Conservation (phyloP, 768 basidiomycete species). For the Phaeolepiota aurea region DNA sequence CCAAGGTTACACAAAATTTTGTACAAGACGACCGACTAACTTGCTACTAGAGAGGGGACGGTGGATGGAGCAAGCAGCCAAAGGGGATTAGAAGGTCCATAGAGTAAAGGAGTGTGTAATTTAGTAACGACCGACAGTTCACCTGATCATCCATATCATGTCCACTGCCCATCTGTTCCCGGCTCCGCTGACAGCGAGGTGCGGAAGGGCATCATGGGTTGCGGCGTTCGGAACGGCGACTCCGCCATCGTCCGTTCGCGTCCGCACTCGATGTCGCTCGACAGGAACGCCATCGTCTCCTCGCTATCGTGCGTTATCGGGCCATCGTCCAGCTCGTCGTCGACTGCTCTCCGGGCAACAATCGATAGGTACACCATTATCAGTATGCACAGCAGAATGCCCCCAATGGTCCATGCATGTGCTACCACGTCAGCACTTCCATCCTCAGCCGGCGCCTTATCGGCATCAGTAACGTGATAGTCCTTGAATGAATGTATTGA, state of each 20-base stretch:
- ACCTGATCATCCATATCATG: constrained; percentile 1
- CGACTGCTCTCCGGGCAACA: constrained; percentile 62
- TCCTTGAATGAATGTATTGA: constrained; percentile 80
- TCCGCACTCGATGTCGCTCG: constrained; percentile 25
- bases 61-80: neutral
- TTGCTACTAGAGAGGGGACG: neutral
- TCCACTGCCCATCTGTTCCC: constrained; percentile 7
- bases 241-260: constrained; percentile 37
- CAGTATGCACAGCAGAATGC: constrained; percentile 61
- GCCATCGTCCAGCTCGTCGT: constrained; percentile 40
- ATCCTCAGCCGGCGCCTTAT: constrained; percentile 27
- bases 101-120: constrained; percentile 13
- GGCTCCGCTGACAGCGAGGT: constrained; percentile 12
- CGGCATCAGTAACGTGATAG: constrained; percentile 35
- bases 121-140: constrained; percentile 6
- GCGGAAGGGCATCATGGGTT: constrained; percentile 18
- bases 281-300: constrained; percentile 46
- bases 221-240: constrained; percentile 27
- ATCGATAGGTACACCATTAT: constrained; percentile 76
- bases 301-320: constrained; percentile 26
- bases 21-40: neutral
- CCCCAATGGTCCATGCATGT: constrained; percentile 57
- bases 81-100: neutral
- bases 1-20: constrained; percentile 4
- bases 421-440: constrained; percentile 39